A percentile compares a stretch with the other conserved stretches of the same genome.
phyloP scores from a whole-genome alignment of 441 rosid species.

The Pelargonium fulgidum region DNA sequence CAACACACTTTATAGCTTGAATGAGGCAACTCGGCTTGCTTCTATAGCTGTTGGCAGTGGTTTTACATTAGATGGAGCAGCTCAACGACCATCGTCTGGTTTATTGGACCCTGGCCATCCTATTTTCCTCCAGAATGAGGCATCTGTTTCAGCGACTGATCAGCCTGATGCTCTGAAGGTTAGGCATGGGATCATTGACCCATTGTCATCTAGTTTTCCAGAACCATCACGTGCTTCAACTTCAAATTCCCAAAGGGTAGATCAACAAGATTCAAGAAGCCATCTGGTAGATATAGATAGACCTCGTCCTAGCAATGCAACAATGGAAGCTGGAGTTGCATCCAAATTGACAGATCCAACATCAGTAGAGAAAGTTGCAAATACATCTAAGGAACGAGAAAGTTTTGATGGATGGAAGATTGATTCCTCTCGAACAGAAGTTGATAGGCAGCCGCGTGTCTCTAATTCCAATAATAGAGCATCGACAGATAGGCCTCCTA shows the following conservation, averaged over 20 bases:
- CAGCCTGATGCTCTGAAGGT: constrained; percentile 47
- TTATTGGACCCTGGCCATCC: constrained; percentile 56
- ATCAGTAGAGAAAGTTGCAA: constrained; percentile 33
- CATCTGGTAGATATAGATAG: constrained; percentile 44
- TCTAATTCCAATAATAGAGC: constrained; percentile 42
- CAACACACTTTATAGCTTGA: constrained; percentile 93
- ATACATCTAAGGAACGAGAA: constrained; percentile 35
- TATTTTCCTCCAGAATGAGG: constrained; percentile 50
- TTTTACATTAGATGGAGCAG: constrained; percentile 45
- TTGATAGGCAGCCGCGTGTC: constrained; percentile 51
- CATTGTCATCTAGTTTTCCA: constrained; percentile 35
- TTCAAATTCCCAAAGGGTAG: constrained; percentile 59
- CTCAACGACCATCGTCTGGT: constrained; percentile 65
- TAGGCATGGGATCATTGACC: constrained; percentile 45
- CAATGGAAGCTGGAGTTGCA: constrained; percentile 35
- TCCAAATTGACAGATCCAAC: constrained; percentile 34
- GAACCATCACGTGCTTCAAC: constrained; percentile 63
- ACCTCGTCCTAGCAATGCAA: constrained; percentile 51
- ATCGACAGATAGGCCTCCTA: constrained; percentile 72
- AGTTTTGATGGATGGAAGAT: constrained; percentile 37
- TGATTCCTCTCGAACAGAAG: constrained; percentile 41
- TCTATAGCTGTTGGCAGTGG: constrained; percentile 59
- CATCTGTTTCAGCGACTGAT: constrained; percentile 38
- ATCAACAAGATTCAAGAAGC: constrained; percentile 54
- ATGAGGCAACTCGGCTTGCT: constrained; percentile 88